Percentiles rank a stretch among this genome's conserved stretches.
phyloP scores from a whole-genome alignment of 768 basidiomycete genomes.

The Pleurotus djamor region DNA sequence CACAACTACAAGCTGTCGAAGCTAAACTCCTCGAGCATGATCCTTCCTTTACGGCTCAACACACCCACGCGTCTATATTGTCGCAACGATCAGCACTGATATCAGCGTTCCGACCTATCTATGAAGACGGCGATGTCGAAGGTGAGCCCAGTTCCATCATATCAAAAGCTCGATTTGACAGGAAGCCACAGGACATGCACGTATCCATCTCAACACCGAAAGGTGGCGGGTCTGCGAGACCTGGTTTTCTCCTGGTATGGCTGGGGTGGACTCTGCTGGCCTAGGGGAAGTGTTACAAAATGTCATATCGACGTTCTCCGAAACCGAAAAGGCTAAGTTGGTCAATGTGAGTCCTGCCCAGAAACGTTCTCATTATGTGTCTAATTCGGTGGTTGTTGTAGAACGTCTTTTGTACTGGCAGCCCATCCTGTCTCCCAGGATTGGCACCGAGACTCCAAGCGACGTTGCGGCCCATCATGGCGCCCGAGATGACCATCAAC shows the following conservation, averaged over 20 bases:
- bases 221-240: slow-evolving; percentile 90
- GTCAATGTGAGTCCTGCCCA: slow-evolving; percentile 56
- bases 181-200: slow-evolving; percentile 47
- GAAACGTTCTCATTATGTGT: neutral
- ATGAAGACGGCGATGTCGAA: slow-evolving; percentile 72
- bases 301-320: slow-evolving; percentile 70
- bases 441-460: slow-evolving; percentile 66
- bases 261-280: slow-evolving; percentile 92
- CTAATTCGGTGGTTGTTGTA: slow-evolving; percentile 23
- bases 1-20: slow-evolving; percentile 72
- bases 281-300: slow-evolving; percentile 90
- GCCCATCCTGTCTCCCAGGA: slow-evolving; percentile 72
- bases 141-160: slow-evolving; percentile 28
- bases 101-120: slow-evolving; percentile 79
- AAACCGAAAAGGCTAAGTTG: slow-evolving; percentile 65
- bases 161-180: neutral
- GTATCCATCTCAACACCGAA: slow-evolving; percentile 89
- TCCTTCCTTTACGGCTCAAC: slow-evolving; percentile 74
- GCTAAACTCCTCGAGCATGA: slow-evolving; percentile 80
- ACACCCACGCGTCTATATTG: slow-evolving; percentile 79
- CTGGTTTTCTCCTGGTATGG: slow-evolving; percentile 90
- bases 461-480: slow-evolving; percentile 80
- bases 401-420: slow-evolving; percentile 91
- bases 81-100: slow-evolving; percentile 83
- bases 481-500: slow-evolving; percentile 73